Evolutionary conservation across 2,329 filamentous ascomycete species (phyloP).

Genomic region (Apiospora saccharicola): DNA sequence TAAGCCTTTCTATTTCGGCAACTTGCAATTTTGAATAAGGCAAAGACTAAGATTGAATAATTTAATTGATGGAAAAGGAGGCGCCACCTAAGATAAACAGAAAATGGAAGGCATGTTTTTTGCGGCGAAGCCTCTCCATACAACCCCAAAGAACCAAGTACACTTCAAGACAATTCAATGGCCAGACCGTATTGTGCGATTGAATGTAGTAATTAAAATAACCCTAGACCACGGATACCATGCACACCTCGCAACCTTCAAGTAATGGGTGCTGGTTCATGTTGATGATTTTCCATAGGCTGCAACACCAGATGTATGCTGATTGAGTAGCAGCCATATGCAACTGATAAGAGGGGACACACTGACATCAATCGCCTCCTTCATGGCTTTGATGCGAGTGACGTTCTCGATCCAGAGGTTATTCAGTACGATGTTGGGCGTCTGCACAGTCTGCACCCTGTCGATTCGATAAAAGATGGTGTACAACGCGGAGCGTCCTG

Average conservation of each 20-base stretch:
- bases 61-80: not conserved
- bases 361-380: constrained; percentile 80
- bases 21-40: not conserved
- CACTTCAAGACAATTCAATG: not conserved
- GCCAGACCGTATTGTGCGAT: not conserved
- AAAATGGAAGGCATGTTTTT: not conserved
- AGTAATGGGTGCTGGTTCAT: not conserved
- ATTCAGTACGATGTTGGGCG: constrained; percentile 93
- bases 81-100: constrained; percentile 4
- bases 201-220: not conserved
- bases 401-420: constrained; percentile 95
- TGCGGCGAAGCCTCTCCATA: not conserved
- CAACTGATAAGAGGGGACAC: constrained; percentile 49
- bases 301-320: not conserved
- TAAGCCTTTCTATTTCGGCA: not conserved
- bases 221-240: not conserved
- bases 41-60: not conserved
- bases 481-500: constrained; percentile 55
- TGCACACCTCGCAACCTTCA: not conserved
- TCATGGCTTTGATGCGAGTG: constrained; percentile 89
- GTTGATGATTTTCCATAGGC: not conserved
- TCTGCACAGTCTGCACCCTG: constrained; percentile 80
- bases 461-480: constrained; percentile 88
- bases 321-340: not conserved
- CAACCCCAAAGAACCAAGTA: not conserved